Base-by-base conservation (phyloP, 106 monocot species). In the Vanilla planifolia region DNA sequence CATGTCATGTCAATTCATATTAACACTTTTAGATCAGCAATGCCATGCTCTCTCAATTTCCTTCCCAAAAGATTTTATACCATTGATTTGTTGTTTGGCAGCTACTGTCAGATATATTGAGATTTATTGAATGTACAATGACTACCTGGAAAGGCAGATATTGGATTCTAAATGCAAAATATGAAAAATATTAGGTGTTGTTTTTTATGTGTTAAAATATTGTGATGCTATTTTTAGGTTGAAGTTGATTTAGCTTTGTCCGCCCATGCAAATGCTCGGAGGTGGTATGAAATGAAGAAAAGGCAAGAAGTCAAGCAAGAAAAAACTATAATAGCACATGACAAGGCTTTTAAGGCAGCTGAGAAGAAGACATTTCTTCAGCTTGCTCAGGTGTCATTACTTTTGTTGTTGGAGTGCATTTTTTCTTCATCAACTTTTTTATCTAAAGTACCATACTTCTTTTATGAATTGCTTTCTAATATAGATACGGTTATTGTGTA, bases 311-410 rank as follows among this genome's bases (percentile, higher is more conserved):
- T 8, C 48, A 98, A 98, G 68, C 91, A 98, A 76, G 96, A 88
- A 62, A 98, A 98, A 41, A 98, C 96, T 16, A 40, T 91, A 10
- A 85, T 84, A 63, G 96, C 96, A 14, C 96, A 98, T 69, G 91
- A 85, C 41, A 98, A 98, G 70, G 96, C 96, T 68, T 98, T 98
- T 48, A 98, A 98, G 77, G 96, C 96, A 35, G 96, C 96, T 44
- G 96, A 98, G 56, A 91, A 82, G 70, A 98, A 98, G 67, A 98
- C 96, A 46, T 79, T 78, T 11, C 61, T 79, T 2, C 96, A 98
- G 63, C 96, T 98, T 77, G 76, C 90, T 70, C 91, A 98, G 90
- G 96, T 96, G 63, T 21, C 57, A 2, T 39, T 37, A 28, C 10
- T 43, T 56, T 47, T 19, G 28, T 27, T 33, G 23, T 37, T 50